Base-by-base conservation (phyloP, 2,329 filamentous ascomycete genomes). In the Ceratocystiopsis minuta region DNA sequence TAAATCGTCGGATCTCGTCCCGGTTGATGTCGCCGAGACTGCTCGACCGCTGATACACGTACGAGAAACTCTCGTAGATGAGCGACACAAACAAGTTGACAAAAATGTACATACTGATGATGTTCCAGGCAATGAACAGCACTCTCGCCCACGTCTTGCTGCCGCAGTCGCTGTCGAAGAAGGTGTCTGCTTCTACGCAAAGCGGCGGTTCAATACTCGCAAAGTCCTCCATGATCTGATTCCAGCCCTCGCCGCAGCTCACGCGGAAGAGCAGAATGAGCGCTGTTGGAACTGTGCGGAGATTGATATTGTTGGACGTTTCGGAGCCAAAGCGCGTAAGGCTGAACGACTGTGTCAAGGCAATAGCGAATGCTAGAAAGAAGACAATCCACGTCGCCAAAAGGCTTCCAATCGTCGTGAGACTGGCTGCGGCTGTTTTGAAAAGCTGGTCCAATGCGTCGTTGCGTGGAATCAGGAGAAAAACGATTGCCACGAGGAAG, bases 81-180 rank as follows among this genome's bases (percentile, higher is more conserved):
- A 98, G 76, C 39, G 90, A 98, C 45, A 98, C 88, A 59, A 98
- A 98, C 55, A 98, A 65, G 55, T 88, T 95, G 55, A 96, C 88
- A 54, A 98, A 98, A 54, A 98, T 93, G 62, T 98, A 98, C 90
- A 98, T 98, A 80, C 88, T 96, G 60, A 98, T 72, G 53, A 98
- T 88, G 64, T 98, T 98, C 90, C 90, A 98, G 5, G 80, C 75
- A 44, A 96, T 86, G 64, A 98, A 98, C 11, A 98, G 67, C 32
- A 78, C 75, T 40, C 86, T 72, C 9, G 90, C 86, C 86, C 90
- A 98, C 34, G 76, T 72, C 40, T 77, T 72, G 61, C 88, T 94
- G 45, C 90, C 90, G 54, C 90, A 98, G 60, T 98, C 92, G 52
- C 85, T 90, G 36, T 82, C 65, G 53, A 86, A 88, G 59, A 94